Percentiles rank a stretch among this genome's conserved stretches.
Conservation (phyloP, 768 basidiomycete species). For the Psilocybe tampanensis region DNA sequence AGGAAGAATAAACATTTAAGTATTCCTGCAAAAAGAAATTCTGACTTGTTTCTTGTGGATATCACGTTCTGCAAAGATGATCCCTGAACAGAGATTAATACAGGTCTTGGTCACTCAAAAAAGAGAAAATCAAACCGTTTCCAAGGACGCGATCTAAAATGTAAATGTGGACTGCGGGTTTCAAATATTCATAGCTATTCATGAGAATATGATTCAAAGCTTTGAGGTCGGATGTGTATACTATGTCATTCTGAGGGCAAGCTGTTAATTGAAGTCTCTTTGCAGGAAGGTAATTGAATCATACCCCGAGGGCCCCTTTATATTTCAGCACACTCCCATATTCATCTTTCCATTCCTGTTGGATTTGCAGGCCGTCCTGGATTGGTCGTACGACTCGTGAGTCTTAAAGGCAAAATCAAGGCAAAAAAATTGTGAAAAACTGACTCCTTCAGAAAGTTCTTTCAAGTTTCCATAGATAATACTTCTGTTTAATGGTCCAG, state of each 20-base stretch:
- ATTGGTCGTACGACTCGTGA: not conserved
- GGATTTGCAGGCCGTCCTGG: conserved; percentile 21
- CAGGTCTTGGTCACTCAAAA: not conserved
- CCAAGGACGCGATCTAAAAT: conserved; percentile 45
- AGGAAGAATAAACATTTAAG: not conserved
- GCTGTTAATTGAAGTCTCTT: not conserved
- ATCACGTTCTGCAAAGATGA: conserved; percentile 49
- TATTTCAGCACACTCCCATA: conserved; percentile 48
- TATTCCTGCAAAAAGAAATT: not conserved
- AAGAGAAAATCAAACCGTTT: conserved; percentile 25
- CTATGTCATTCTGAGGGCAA: conserved; percentile 28
- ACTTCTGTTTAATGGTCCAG: conserved; percentile 38
- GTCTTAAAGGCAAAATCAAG: too few relatives aligned
- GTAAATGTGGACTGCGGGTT: conserved; percentile 43
- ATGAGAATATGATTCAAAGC: conserved; percentile 65
- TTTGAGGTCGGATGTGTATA: conserved; percentile 61
- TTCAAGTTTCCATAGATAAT: conserved; percentile 16
- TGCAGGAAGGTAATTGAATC: conserved; percentile 7
- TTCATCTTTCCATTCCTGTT: conserved; percentile 46
- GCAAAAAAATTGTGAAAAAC: not conserved
- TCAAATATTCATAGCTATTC: conserved; percentile 54
- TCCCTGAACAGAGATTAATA: conserved; percentile 32
- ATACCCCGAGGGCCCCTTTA: conserved; percentile 43
- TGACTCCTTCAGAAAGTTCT: conserved; percentile 8
- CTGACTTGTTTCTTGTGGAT: conserved; percentile 44